A percentile compares a stretch with the other conserved stretches of the same genome.
These are phyloP conservation scores for Xylaria sp. DNA, from an alignment of 2,329 filamentous ascomycete species.

Conservation along the genomic window DNA sequence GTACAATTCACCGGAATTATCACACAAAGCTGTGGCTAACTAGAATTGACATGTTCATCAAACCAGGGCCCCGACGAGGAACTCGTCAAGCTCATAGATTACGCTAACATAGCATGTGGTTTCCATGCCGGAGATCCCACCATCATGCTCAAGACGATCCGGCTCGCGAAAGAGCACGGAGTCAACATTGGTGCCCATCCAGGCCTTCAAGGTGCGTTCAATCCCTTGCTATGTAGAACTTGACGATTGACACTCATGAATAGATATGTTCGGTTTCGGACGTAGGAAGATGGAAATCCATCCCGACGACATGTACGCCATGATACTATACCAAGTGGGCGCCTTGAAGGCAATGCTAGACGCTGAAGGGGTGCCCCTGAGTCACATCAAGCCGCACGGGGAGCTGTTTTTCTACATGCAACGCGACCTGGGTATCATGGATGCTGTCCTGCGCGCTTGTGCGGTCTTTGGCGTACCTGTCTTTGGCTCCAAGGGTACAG, in stretches of 20 bases:
- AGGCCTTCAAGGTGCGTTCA: constrained; percentile 14
- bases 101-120: constrained; percentile 21
- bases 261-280: constrained; percentile 18
- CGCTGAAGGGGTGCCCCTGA: constrained; percentile 20
- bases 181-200: constrained; percentile 22
- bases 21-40: not conserved
- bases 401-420: constrained; percentile 26
- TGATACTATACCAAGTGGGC: constrained; percentile 23
- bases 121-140: constrained; percentile 23
- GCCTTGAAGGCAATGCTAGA: constrained; percentile 19
- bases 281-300: constrained; percentile 21
- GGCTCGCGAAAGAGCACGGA: constrained; percentile 15
- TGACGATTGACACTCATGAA: not conserved
- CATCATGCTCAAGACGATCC: constrained; percentile 18
- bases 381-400: constrained; percentile 17
- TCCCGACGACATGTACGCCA: constrained; percentile 23
- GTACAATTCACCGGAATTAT: not conserved
- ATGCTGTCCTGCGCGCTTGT: constrained; percentile 19
- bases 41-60: not conserved
- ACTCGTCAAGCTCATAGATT: constrained; percentile 21
- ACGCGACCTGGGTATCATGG: constrained; percentile 19
- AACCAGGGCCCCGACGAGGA: constrained; percentile 19
- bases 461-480: constrained; percentile 17
- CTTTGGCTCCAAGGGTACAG: constrained; percentile 23
- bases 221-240: not conserved